These are phyloP conservation scores for Candida manassasensis DNA, from an alignment of 805 yeast genomes.

Conservation along the genomic window DNA sequence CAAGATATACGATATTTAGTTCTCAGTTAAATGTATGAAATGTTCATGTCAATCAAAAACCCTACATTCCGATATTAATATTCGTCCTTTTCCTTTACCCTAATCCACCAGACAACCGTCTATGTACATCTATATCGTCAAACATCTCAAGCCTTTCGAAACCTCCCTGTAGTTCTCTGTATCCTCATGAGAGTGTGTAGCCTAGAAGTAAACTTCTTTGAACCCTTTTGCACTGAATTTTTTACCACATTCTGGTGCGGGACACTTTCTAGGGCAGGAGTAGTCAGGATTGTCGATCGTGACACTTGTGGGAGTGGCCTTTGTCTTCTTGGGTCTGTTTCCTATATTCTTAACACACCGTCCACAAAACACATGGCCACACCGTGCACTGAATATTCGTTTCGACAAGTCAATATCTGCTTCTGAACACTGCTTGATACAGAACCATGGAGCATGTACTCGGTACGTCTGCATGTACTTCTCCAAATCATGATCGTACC, in stretches of 20 bases:
- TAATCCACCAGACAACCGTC: too few species aligned
- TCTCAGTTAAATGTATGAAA: too few species aligned
- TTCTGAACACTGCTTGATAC: conserved; percentile 43
- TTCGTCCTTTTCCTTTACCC: too few species aligned
- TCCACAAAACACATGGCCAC: conserved; percentile 89
- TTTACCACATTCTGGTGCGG: conserved; percentile 46
- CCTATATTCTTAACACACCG: conserved; percentile 70
- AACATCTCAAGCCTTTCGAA: too few species aligned
- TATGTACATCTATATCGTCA: too few species aligned
- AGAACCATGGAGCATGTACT: conserved; percentile 66
- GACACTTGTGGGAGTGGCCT: conserved; percentile 12
- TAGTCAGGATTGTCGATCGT: conserved; percentile 31
- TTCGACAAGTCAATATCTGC: conserved; percentile 58
- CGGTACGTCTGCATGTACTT: conserved; percentile 20
- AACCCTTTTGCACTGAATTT: conserved; percentile 44
- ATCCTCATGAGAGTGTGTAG: too few species aligned
- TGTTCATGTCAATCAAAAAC: too few species aligned
- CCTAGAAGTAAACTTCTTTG: conserved; percentile 34
- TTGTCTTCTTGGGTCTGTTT: conserved; percentile 30
- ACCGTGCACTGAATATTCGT: conserved; percentile 58
- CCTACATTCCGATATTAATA: too few species aligned
- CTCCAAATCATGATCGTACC: conserved; percentile 24
- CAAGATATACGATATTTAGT: conserved; percentile 1
- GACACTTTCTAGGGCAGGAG: conserved; percentile 57
- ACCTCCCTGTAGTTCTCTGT: too few species aligned